Evolutionary conservation across 768 basidiomycete genomes (phyloP).

Genomic region (Boletus rubescentipes): DNA sequence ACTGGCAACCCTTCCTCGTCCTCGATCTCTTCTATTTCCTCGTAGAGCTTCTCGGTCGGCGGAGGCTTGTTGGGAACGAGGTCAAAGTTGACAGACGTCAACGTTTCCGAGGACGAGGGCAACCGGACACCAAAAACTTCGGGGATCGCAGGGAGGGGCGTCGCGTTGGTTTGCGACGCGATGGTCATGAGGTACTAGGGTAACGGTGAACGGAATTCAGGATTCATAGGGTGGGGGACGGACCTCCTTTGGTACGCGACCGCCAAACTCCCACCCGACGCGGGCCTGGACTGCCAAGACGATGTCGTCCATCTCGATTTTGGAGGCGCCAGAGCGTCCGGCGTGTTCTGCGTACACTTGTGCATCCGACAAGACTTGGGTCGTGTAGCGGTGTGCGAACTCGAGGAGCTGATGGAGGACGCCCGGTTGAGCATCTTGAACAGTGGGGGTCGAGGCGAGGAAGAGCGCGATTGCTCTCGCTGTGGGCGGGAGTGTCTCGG

Average conservation of each 20-base stretch:
- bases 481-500: constrained; percentile 78
- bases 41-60: constrained; percentile 70
- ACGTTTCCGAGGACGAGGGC: constrained; percentile 65
- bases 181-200: constrained; percentile 72
- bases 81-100: constrained; percentile 83
- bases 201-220: not conserved
- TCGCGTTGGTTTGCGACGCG: constrained; percentile 79
- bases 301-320: constrained; percentile 82
- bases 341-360: constrained; percentile 88
- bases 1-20: constrained; percentile 30
- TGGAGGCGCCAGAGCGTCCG: constrained; percentile 56
- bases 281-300: constrained; percentile 82
- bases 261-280: constrained; percentile 92
- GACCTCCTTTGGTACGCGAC: constrained; percentile 84
- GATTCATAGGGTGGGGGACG: too few relatives aligned
- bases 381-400: constrained; percentile 81
- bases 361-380: constrained; percentile 81
- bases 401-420: constrained; percentile 87
- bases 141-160: constrained; percentile 78
- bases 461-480: constrained; percentile 82
- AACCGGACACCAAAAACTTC: constrained; percentile 86
- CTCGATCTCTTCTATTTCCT: constrained; percentile 77
- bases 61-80: constrained; percentile 84
- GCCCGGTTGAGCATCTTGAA: constrained; percentile 83
- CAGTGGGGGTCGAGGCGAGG: constrained; percentile 77